Evolutionary conservation across 805 yeast species (phyloP).

Genomic region (Ogataea siamensis): DNA sequence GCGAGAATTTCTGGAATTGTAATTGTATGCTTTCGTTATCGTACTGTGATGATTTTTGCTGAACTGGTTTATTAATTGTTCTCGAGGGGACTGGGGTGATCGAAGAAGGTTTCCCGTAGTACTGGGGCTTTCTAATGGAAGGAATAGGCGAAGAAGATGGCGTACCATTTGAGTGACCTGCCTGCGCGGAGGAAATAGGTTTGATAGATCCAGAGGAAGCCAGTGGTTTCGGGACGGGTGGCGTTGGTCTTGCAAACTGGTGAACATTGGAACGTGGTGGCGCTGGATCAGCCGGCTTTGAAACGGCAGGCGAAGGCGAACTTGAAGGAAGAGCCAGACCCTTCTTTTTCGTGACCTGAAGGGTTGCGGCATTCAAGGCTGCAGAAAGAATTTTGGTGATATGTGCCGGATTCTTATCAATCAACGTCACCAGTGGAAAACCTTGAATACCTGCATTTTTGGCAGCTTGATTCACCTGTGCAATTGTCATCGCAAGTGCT

Average conservation of each 20-base stretch:
- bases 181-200: conserved; percentile 11
- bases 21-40: conserved; percentile 14
- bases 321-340: conserved; percentile 34
- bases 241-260: conserved; percentile 14
- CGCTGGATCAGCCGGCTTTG: conserved; percentile 23
- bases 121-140: conserved; percentile 30
- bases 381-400: conserved; percentile 75
- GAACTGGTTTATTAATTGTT: conserved; percentile 8
- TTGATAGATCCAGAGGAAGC: conserved; percentile 21
- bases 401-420: conserved; percentile 79
- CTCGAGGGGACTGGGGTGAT: conserved; percentile 7
- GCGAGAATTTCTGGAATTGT: conserved; percentile 20
- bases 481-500: conserved; percentile 90
- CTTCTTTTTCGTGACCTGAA: conserved; percentile 55
- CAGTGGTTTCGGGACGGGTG: conserved; percentile 16
- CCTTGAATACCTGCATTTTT: conserved; percentile 79
- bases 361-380: conserved; percentile 76
- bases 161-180: too few species aligned
- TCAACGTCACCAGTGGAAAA: conserved; percentile 72
- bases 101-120: conserved; percentile 26
- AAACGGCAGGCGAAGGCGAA: conserved; percentile 10
- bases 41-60: conserved; percentile 2
- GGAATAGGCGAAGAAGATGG: conserved; percentile 24
- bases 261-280: conserved; percentile 18
- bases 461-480: conserved; percentile 85